Evolutionary conservation across 805 yeast species (phyloP), one percentile per base, ranked within the genome.

Genomic region (Yamadazyma olivae): DNA sequence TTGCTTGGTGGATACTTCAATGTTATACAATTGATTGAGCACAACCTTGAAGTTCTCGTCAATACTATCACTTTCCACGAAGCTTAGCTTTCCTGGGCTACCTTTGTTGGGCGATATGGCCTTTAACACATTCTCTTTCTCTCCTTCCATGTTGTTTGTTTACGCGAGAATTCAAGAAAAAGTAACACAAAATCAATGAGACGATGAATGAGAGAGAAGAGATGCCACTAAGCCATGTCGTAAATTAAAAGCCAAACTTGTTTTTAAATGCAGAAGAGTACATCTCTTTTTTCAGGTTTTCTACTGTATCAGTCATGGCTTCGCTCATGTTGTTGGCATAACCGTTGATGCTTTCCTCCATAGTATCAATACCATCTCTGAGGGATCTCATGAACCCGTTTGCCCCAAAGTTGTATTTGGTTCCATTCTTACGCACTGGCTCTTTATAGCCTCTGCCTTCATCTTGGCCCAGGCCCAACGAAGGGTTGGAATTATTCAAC

Each of bases 301-400:
- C 79, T 29, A 74, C 54, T 1, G 74, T 54, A 10, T 75, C 82
- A 41, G 63, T 72, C 65, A 80, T 61, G 12, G 71, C 56, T 43
- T 78, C 80, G 39, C 75, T 71, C 19, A 79, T 59, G 17, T 61
- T 67, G 29, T 67, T 71, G 5, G 85, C 84, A 44, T 76, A 78
- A 16, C 75, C 78, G 50, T 77, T 74, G 33, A 79, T 53, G 7
- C 71, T 59, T 36, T 74, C 80, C 47, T 78, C 85, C 13, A 77
- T 51, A 2, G 61, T 47, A 31, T 78, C 82, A 36, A 76, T 53
- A 0, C 80, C 79, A 22, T 66, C 64, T 40, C 77, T 78, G 21
- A 80, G 43, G 3, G 68, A 61, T 46, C 76, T 68, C 50, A 69
- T 57, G 35, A 64, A 39, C 45, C 67, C 57, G 31, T 82, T 52